These are phyloP conservation scores for Rhynchospora pubera DNA, from an alignment of 176 grass and related monocot species.

Conservation along the genomic window DNA sequence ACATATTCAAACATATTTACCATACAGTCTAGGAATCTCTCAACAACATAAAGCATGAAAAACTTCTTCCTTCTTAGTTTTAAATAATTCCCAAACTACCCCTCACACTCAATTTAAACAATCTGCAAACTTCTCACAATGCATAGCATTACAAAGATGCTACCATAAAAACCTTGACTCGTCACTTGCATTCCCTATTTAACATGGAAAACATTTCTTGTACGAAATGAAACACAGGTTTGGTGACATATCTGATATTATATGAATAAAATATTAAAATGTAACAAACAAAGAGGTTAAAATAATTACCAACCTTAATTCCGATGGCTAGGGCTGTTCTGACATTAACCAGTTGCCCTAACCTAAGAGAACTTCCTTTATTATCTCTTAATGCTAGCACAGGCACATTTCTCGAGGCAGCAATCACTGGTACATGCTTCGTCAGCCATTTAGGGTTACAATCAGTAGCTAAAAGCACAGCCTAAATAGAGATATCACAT, in stretches of 20 bases:
- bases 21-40: not conserved
- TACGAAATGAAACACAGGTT: not conserved
- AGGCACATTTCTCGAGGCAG: slow-evolving; percentile 61
- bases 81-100: not conserved
- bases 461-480: slow-evolving; percentile 60
- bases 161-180: not conserved
- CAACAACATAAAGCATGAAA: not conserved
- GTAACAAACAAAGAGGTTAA: not conserved
- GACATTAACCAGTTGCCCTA: slow-evolving; percentile 68
- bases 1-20: not conserved
- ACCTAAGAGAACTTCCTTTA: slow-evolving; percentile 68
- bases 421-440: slow-evolving; percentile 65
- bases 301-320: slow-evolving; percentile 45
- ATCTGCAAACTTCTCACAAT: not conserved
- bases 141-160: not conserved
- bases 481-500: slow-evolving; percentile 29
- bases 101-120: not conserved
- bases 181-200: not conserved
- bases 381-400: slow-evolving; percentile 74
- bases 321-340: slow-evolving; percentile 75
- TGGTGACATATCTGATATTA: not conserved
- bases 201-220: not conserved
- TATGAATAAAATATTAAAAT: not conserved
- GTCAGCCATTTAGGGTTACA: slow-evolving; percentile 92
- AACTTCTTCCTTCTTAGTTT: not conserved